These are phyloP conservation scores for Mayamaea pseudoterrestris DNA, from an alignment of 108 stramenopile genomes.

Conservation along the genomic window DNA sequence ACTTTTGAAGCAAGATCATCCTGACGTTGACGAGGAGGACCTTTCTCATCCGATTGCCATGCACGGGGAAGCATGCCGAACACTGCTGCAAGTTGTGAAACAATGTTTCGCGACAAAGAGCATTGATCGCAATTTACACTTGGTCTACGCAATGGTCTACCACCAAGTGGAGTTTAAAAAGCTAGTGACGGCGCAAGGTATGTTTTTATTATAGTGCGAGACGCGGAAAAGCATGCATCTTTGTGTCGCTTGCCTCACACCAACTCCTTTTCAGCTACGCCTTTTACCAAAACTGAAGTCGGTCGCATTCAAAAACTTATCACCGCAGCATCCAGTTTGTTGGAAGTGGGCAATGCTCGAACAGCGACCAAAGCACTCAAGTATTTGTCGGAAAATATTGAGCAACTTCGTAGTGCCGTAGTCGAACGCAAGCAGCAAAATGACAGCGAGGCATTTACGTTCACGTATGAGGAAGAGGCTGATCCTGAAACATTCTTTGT, in stretches of 20 bases:
- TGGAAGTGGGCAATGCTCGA: conserved; percentile 35
- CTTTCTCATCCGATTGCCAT: conserved; percentile 36
- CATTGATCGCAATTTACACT: conserved; percentile 58
- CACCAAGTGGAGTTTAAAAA: conserved; percentile 49
- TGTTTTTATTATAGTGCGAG: not conserved
- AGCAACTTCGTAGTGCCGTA: conserved; percentile 14
- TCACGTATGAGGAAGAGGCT: conserved; percentile 72
- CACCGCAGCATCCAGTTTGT: conserved; percentile 13
- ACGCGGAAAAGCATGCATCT: not conserved
- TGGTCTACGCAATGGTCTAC: conserved; percentile 62
- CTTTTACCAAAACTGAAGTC: conserved; percentile 2
- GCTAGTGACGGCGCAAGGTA: conserved; percentile 24
- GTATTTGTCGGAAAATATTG: conserved; percentile 22
- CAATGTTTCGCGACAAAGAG: conserved; percentile 42
- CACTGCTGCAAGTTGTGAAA: conserved; percentile 44
- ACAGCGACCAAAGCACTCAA: conserved; percentile 47
- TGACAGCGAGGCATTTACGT: conserved; percentile 42
- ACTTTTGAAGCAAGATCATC: conserved; percentile 18
- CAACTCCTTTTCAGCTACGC: not conserved
- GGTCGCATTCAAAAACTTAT: conserved; percentile 4
- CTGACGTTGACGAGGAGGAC: conserved; percentile 34
- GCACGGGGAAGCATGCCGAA: conserved; percentile 58
- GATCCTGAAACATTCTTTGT: conserved; percentile 76
- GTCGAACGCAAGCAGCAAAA: conserved; percentile 13
- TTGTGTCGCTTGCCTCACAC: not conserved